phyloP scores from a whole-genome alignment of 176 grass and related monocot species.

The Canna indica region DNA sequence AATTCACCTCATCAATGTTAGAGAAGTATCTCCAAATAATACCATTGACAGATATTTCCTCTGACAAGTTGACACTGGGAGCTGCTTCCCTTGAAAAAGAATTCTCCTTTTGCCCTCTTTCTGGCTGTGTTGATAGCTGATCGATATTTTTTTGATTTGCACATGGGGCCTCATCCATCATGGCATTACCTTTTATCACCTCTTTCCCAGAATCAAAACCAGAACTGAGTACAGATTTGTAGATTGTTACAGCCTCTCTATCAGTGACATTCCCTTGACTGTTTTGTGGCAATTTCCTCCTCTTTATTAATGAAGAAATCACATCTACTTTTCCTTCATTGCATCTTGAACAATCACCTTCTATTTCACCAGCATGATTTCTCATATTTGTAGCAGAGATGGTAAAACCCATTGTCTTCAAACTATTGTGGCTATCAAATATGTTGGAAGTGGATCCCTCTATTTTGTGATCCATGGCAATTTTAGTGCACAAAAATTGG shows the following conservation, averaged over 20 bases:
- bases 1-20: constrained; percentile 2
- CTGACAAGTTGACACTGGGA: neutral
- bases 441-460: neutral
- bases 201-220: neutral
- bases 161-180: neutral
- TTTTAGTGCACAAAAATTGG: neutral
- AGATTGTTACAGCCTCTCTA: neutral
- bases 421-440: neutral
- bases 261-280: neutral
- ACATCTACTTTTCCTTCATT: neutral
- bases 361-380: neutral
- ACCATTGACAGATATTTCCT: constrained; percentile 10
- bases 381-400: neutral
- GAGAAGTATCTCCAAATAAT: constrained; percentile 14
- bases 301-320: neutral
- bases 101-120: neutral
- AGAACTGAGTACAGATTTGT: neutral
- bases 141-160: neutral
- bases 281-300: neutral
- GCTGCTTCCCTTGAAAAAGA: neutral
- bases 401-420: neutral
- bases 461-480: neutral
- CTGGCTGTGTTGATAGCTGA: neutral
- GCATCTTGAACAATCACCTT: neutral
- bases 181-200: neutral